These are phyloP conservation scores for Arthroderma uncinatum DNA, from an alignment of 2,329 filamentous ascomycete genomes.

Conservation along the genomic window DNA sequence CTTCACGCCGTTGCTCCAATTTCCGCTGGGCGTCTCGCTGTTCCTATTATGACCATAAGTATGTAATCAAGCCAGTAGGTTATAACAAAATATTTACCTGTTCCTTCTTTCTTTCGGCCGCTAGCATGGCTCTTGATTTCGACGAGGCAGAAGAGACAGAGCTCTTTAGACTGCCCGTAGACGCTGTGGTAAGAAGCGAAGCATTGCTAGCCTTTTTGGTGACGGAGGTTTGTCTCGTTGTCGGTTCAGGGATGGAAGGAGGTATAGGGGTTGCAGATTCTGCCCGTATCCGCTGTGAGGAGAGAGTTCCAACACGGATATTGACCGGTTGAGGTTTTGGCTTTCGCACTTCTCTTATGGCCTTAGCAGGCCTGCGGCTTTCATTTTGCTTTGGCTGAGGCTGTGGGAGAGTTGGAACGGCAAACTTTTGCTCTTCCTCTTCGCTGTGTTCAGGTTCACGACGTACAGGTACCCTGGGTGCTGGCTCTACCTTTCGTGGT, in stretches of 20 bases:
- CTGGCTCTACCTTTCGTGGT: conserved; percentile 19
- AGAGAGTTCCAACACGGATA: conserved; percentile 40
- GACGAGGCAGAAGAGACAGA: conserved; percentile 51
- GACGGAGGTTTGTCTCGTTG: conserved; percentile 36
- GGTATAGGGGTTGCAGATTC: conserved; percentile 43
- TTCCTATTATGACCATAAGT: conserved; percentile 40
- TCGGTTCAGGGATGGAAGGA: conserved; percentile 40
- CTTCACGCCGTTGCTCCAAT: conserved; percentile 67
- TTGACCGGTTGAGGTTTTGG: conserved; percentile 38
- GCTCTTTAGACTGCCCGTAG: conserved; percentile 51
- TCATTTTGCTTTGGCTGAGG: conserved; percentile 27
- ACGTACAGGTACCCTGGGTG: conserved; percentile 17
- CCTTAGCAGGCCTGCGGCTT: conserved; percentile 32
- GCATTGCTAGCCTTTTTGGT: conserved; percentile 58
- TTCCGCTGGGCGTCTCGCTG: conserved; percentile 69
- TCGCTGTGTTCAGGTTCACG: conserved; percentile 24
- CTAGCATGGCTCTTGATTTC: conserved; percentile 59
- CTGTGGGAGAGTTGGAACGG: conserved; percentile 19
- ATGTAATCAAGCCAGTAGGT: conserved; percentile 6
- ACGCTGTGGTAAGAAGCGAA: conserved; percentile 47
- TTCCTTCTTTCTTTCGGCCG: conserved; percentile 72
- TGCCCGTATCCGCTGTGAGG: conserved; percentile 33
- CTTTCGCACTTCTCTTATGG: conserved; percentile 36
- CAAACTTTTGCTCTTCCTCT: conserved; percentile 21
- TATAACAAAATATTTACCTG: conserved; percentile 33